Evolutionary conservation across 768 basidiomycete species (phyloP).

Genomic region (Phallus indusiatus): DNA sequence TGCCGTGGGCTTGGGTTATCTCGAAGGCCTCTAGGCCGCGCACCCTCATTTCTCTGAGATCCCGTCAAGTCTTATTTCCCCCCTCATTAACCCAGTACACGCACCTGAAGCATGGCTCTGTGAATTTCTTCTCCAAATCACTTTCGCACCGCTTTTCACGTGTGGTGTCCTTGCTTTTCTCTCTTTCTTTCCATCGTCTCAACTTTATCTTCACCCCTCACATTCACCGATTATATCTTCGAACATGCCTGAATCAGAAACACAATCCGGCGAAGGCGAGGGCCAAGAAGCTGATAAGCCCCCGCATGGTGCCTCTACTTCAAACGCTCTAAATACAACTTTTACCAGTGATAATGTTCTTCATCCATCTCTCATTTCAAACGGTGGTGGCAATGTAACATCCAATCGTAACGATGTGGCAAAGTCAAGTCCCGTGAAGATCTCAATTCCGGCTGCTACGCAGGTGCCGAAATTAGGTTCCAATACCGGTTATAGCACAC

Average conservation of each 20-base stretch:
- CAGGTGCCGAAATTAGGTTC: constrained; percentile 25
- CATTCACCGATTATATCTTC: neutral
- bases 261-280: constrained; percentile 1
- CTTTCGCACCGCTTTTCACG: neutral
- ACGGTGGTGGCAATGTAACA: neutral
- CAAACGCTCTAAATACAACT: neutral
- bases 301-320: neutral
- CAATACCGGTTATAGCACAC: constrained; percentile 31
- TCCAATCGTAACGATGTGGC: neutral
- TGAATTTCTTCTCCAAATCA: constrained; percentile 1
- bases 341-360: neutral
- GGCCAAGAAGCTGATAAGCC: constrained; percentile 5
- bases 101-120: constrained; percentile 13
- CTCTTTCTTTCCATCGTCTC: neutral
- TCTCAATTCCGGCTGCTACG: constrained; percentile 9
- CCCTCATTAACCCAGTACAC: constrained; percentile 13
- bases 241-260: constrained; percentile 8
- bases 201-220: neutral
- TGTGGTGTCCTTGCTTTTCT: neutral
- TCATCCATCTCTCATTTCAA: neutral
- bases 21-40: constrained; percentile 20
- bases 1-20: constrained; percentile 12
- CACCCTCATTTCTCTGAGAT: constrained; percentile 17
- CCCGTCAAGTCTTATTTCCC: constrained; percentile 7
- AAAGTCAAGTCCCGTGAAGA: neutral